Conservation (phyloP, 768 basidiomycete genomes). For the Filobasidium floriforme region DNA sequence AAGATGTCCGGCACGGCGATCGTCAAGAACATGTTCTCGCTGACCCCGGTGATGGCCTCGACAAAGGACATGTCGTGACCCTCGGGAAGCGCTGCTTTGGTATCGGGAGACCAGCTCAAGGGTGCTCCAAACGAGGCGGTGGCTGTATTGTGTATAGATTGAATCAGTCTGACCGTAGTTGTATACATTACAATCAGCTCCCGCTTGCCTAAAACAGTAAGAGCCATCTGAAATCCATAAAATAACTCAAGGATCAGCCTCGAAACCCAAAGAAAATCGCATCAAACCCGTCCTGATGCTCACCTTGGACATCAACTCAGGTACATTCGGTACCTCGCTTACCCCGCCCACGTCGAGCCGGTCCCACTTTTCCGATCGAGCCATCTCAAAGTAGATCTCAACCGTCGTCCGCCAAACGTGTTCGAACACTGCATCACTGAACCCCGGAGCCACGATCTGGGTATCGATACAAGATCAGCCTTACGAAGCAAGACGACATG, state of each 20-base stretch:
- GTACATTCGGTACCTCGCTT: constrained; percentile 6
- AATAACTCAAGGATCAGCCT: no score
- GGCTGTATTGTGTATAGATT: no score
- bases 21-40: constrained; percentile 23
- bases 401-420: constrained; percentile 21
- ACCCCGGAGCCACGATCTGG: constrained; percentile 24
- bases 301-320: constrained; percentile 7
- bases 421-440: constrained; percentile 23
- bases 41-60: constrained; percentile 22
- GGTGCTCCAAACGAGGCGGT: constrained; percentile 24
- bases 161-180: not conserved
- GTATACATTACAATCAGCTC: no score
- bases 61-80: constrained; percentile 22
- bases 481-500: not conserved
- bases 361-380: constrained; percentile 12
- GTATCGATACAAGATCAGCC: not conserved
- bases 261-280: not conserved
- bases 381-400: constrained; percentile 12
- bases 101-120: constrained; percentile 1
- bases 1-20: constrained; percentile 13
- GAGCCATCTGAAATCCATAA: constrained; percentile 13
- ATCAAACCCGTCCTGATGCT: not conserved
- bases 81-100: not conserved
- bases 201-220: constrained; percentile 15
- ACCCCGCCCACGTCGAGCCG: not conserved